phyloP scores from a whole-genome alignment of 768 basidiomycete species.

The Tulasnella sp. region DNA sequence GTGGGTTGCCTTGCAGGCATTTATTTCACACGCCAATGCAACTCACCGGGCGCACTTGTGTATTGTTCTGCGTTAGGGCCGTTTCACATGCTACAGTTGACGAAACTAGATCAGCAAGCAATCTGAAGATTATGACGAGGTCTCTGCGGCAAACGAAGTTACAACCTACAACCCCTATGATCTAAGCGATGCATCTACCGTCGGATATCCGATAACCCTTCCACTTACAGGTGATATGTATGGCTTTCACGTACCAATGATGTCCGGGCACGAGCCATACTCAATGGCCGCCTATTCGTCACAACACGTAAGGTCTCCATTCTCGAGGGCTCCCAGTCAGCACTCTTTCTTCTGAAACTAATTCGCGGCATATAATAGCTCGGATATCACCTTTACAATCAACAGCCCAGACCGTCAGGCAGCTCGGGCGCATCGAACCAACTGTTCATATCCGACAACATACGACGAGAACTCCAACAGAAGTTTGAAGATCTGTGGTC shows the following conservation, averaged over 20 bases:
- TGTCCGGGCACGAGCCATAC: conserved; percentile 9
- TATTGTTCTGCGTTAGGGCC: too few relatives aligned
- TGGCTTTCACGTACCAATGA: conserved; percentile 7
- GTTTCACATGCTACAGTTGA: background rate
- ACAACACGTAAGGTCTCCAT: conserved; percentile 51
- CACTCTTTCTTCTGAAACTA: conserved; percentile 4
- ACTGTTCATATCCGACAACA: conserved; percentile 75
- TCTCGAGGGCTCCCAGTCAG: too few relatives aligned
- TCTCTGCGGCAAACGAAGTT: background rate
- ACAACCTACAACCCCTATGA: background rate
- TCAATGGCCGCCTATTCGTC: conserved; percentile 27
- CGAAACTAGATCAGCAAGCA: background rate
- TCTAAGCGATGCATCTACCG: conserved; percentile 5
- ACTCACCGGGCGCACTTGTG: too few relatives aligned
- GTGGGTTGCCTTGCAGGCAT: background rate
- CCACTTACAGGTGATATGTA: conserved; percentile 24
- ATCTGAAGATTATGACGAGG: background rate
- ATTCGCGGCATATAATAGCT: conserved; percentile 39
- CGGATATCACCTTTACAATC: conserved; percentile 85
- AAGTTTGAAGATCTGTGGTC: conserved; percentile 38
- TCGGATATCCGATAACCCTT: conserved; percentile 17
- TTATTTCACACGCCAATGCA: background rate
- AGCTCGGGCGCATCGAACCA: conserved; percentile 33
- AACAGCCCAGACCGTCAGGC: conserved; percentile 45
- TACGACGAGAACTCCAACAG: conserved; percentile 48